Evolutionary conservation across 164 flowering plant species (phyloP), one percentile per base, ranked within the genome.

Genomic region (Magnolia kwangsiensis): DNA sequence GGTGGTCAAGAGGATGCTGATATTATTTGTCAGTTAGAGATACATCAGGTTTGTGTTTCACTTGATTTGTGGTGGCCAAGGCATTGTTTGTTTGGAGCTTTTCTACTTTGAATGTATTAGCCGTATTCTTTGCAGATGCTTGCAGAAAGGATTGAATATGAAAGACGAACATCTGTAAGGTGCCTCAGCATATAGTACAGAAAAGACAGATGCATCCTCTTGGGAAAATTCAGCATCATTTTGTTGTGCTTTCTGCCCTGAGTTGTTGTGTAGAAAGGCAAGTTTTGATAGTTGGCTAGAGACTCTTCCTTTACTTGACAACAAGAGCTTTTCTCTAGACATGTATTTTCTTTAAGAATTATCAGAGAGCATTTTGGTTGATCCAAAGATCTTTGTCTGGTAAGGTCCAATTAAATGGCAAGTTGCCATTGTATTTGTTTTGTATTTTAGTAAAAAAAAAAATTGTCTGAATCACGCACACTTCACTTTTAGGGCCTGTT

Each of bases 241-340:
- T 72, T 96, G 98, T 78, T 94, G 99, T 80, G 64, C 45, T 51
- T 76, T 87, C 73, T 20, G 27, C 69, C 84, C 88, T 61, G 88
- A 83, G 72, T 58, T 82, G 50, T 70, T 89, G 72, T 82, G 81
- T 73, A 76, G 50, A 5, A 71, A 78, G 51, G 72, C 87, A 72
- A 84, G 80, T 6, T 82, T 81, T 66, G 75, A 79, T 45, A 74
- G 85, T 83, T 93, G 93, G 97, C 50, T 78, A 67, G 90, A 87
- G 20, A 84, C 83, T 8, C 80, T 86, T 76, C 86, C 91, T 71
- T 75, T 92, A 45, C 78, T 71, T 74, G 90, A 94, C 71, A 74
- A 78, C 66, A 82, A 83, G 31, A 91, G 98, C 80, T 81, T 88
- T 67, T 86, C 74, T 69, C 79, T 90, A 18, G 99, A 94, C 63